Evolutionary conservation across 352 stramenopile species (phyloP).

Genomic region (Albugo laibachii): DNA sequence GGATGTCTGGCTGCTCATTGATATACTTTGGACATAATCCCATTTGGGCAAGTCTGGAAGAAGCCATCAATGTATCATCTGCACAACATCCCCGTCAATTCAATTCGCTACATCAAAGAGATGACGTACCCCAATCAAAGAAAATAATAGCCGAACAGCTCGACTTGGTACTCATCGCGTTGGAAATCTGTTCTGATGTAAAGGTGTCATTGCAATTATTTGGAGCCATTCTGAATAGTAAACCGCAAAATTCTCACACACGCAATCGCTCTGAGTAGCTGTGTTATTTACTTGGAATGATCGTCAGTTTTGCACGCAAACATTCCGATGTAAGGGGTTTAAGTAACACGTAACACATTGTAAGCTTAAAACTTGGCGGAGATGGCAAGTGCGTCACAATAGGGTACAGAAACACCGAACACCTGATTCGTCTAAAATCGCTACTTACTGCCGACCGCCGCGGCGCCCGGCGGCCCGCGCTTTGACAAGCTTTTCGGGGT

Average conservation of each 20-base stretch:
- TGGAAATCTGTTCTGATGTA: neutral
- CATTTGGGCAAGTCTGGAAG: conserved; percentile 55
- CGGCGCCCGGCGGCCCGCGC: conserved; percentile 25
- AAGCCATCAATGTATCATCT: conserved; percentile 74
- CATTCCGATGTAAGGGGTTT: neutral
- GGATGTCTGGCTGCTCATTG: conserved; percentile 64
- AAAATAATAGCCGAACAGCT: conserved; percentile 27
- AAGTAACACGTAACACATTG: neutral
- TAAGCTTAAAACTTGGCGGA: conserved; percentile 1
- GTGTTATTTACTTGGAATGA: neutral
- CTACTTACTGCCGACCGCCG: conserved; percentile 12
- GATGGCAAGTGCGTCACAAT: neutral
- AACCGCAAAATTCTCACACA: neutral
- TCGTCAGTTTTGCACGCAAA: neutral
- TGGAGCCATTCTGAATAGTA: conserved; percentile 1
- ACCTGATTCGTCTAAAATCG: neutral
- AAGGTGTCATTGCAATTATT: neutral
- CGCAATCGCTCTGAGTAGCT: neutral
- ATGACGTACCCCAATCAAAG: conserved; percentile 61
- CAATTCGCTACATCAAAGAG: neutral
- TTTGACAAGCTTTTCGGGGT: conserved; percentile 59
- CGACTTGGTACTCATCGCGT: neutral
- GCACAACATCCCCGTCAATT: conserved; percentile 1
- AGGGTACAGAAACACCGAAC: neutral
- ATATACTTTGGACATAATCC: conserved; percentile 70